These are phyloP conservation scores for Calonectria pauciramosa DNA, from an alignment of 2,329 filamentous ascomycete genomes.

Conservation along the genomic window DNA sequence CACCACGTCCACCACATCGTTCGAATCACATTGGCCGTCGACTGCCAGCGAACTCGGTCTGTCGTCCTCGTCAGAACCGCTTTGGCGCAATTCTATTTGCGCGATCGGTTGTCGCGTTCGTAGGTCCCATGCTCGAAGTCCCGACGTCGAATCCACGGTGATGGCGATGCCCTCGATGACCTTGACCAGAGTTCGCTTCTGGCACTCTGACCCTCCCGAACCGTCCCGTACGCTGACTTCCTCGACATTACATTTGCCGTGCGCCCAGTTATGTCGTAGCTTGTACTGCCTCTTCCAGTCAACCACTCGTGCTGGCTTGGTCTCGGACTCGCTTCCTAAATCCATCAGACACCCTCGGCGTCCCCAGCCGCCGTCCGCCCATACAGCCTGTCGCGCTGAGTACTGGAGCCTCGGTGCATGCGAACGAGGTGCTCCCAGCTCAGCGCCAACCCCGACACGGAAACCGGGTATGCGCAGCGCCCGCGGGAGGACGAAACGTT, in stretches of 20 bases:
- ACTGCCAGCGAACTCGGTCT: slow-evolving; percentile 76
- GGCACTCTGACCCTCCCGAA: slow-evolving; percentile 49
- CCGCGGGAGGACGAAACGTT: slow-evolving; percentile 86
- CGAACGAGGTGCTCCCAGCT: slow-evolving; percentile 19
- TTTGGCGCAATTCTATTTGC: slow-evolving; percentile 51
- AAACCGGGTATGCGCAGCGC: slow-evolving; percentile 82
- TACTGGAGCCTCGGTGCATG: slow-evolving; percentile 57
- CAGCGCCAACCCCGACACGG: slow-evolving; percentile 51
- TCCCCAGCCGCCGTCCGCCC: slow-evolving; percentile 58
- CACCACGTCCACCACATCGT: slow-evolving; percentile 68
- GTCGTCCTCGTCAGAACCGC: slow-evolving; percentile 35
- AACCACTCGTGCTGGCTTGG: slow-evolving; percentile 53
- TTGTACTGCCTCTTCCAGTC: slow-evolving; percentile 94
- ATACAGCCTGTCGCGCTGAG: slow-evolving; percentile 58
- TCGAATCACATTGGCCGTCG: slow-evolving; percentile 63
- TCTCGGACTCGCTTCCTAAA: slow-evolving; percentile 59
- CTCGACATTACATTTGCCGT: slow-evolving; percentile 83
- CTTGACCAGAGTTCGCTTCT: slow-evolving; percentile 79
- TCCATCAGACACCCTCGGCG: slow-evolving; percentile 61
- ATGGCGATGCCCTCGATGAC: slow-evolving; percentile 83
- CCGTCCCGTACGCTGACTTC: slow-evolving; percentile 74
- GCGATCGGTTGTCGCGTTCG: slow-evolving; percentile 74
- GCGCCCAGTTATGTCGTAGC: slow-evolving; percentile 91
- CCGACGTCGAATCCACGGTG: slow-evolving; percentile 77
- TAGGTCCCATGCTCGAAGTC: slow-evolving; percentile 84